Evolutionary conservation across 2,329 filamentous ascomycete species (phyloP), one percentile per base, ranked within the genome.

Genomic region (Lecanoromycetidae sp.): DNA sequence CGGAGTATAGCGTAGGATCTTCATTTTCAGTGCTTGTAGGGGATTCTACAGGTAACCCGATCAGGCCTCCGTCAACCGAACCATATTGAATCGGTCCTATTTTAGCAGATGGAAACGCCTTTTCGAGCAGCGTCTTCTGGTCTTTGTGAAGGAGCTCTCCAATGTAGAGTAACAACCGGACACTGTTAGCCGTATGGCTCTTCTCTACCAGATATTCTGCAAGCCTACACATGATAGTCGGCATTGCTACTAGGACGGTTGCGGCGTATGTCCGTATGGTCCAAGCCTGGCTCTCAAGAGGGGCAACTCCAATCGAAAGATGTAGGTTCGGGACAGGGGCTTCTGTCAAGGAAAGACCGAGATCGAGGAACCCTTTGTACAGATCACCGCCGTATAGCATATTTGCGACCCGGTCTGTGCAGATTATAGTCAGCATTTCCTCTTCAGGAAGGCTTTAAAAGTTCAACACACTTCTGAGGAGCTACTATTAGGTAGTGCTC

Each of bases 141-240:
- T 29, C 32, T 17, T 33, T 37, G 17, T 48, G 34, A 9, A 44
- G 32, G 13, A 26, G n/a, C 22, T 48, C 38, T n/a, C 38, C 39
- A 13, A 39, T 19, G 27, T 36, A 43, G 4, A 42, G 19, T n/a
- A 44, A 6, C n/a, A 48, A 26, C 8, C 37, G 38, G 7, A 47
- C 29, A 15, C 36, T 47, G 22, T 29, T 10, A 8, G 26, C 9
- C 15, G 8, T 4, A 15, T 43, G 17, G 10, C 26, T 25, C 12
- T 34, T n/a, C 2, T 27, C 7, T 5, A 41, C 10, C 7, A 48
- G 26, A 34, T 42, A 42, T 1, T 42, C 45, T 4, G 25, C 45
- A 10, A 48, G 33, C 12, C 45, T 38, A 17, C 46, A 38, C 17
- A 23, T 27, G 13, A 40, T 8, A 19, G 40, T 26, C 15, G 23